Evolutionary conservation across 2,329 filamentous ascomycete genomes (phyloP).

Genomic region (Talaromyces islandicus): DNA sequence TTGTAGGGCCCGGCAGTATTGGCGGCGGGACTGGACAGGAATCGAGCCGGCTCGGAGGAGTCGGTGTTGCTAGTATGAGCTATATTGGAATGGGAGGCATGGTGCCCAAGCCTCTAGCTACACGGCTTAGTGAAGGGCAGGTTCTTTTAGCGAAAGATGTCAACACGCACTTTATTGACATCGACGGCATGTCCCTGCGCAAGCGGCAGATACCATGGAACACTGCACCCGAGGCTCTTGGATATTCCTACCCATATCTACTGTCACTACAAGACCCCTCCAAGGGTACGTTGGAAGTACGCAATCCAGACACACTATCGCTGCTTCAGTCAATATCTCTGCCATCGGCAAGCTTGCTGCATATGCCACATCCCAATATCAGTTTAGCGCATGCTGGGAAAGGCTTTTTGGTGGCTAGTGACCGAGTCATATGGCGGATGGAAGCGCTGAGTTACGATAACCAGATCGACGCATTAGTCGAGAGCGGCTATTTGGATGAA

Average conservation of each 20-base stretch:
- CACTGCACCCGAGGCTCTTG: conserved; percentile 78
- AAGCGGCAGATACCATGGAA: conserved; percentile 91
- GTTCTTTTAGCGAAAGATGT: conserved; percentile 96
- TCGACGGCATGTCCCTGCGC: conserved; percentile 72
- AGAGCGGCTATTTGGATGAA: conserved; percentile 72
- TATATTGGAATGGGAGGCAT: conserved; percentile 93
- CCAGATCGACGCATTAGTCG: conserved; percentile 77
- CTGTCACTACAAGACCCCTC: conserved; percentile 76
- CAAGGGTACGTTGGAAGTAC: conserved; percentile 80
- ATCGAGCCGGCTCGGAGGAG: conserved; percentile 71
- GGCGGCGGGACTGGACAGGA: conserved; percentile 60
- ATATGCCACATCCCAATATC: conserved; percentile 87
- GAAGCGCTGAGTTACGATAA: conserved; percentile 83
- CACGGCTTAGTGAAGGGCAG: conserved; percentile 74
- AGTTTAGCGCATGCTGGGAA: conserved; percentile 95
- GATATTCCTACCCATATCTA: conserved; percentile 95
- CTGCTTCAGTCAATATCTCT: conserved; percentile 79
- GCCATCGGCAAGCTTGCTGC: conserved; percentile 74
- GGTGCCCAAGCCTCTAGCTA: conserved; percentile 82
- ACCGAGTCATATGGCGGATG: conserved; percentile 94
- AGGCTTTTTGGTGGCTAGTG: conserved; percentile 88
- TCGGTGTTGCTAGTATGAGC: conserved; percentile 82
- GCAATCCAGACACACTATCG: conserved; percentile 88
- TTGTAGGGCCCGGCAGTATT: conserved; percentile 69
- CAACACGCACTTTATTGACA: conserved; percentile 86